phyloP scores from a whole-genome alignment of 2,329 filamentous ascomycete genomes.

The Nemania sp. region DNA sequence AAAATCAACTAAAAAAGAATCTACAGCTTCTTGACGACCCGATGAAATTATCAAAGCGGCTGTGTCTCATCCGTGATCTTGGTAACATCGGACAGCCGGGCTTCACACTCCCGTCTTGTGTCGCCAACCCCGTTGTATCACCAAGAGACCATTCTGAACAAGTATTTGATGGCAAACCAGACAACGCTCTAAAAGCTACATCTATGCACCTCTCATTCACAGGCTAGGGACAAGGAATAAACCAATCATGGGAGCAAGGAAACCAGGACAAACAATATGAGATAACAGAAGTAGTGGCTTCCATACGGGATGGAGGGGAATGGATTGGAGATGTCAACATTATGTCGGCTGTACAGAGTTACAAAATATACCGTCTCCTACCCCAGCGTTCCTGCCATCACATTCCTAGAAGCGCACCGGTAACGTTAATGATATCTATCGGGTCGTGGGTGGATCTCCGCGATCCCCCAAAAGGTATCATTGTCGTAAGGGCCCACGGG shows the following conservation, averaged over 20 bases:
- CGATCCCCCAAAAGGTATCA: background rate
- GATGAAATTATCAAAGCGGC: background rate
- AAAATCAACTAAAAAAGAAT: background rate
- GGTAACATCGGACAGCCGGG: background rate
- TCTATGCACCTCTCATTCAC: background rate
- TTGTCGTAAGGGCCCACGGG: background rate
- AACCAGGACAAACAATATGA: background rate
- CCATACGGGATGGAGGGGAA: background rate
- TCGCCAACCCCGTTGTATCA: background rate
- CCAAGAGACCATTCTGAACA: background rate
- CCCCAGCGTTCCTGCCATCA: background rate
- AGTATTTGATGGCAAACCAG: background rate
- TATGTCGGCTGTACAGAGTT: constrained; percentile 1
- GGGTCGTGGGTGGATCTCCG: background rate
- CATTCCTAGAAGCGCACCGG: background rate
- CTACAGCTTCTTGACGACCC: background rate
- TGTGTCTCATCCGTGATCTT: background rate
- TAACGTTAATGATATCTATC: background rate
- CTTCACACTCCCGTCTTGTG: background rate
- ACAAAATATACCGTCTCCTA: background rate
- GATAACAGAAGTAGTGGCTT: background rate
- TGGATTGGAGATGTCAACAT: constrained; percentile 1
- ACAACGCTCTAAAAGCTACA: background rate
- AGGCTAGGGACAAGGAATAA: background rate
- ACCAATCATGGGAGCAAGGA: background rate